Evolutionary conservation across 2,329 filamentous ascomycete species (phyloP), one percentile per base, ranked within the genome.

Genomic region (Colletotrichum sansevieriae): DNA sequence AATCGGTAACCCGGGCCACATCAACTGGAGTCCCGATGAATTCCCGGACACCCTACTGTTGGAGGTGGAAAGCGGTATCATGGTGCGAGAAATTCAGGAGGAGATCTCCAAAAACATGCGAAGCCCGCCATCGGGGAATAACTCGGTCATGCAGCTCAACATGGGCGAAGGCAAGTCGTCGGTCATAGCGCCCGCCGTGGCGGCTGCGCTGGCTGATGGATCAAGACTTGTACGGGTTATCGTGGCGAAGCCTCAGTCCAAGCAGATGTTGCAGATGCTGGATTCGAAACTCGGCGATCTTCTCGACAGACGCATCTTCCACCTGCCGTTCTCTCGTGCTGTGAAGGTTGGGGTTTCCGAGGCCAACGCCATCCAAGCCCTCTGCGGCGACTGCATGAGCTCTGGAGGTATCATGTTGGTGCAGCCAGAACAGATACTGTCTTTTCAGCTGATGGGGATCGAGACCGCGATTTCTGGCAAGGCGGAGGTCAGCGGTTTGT

Each of bases 81-180:
- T 89, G 9, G 88, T 94, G 9, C 84, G 92, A 0, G 74, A 81
- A 0, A 83, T 87, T 0, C 90, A 93, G 73, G 81, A 84, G 3
- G 74, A 84, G 2, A 88, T 93, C 57, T 51, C 65, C 0, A 74
- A 84, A 20, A 29, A 8, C 7, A 92, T 93, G 86, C 84, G 82
- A 2, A 58, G 72, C 0, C 83, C 84, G 0, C 72, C 74, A 0
- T 74, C 73, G 0, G 75, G 73, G 0, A 33, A 74, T 0, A 91
- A 90, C 71, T 75, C 83, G 0, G 84, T 90, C 0, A 84, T 92
- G 80, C 89, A 92, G 72, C 76, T 93, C 2, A 92, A 91, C 70
- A 93, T 93, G 90, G 91, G 91, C 0, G 85, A 91, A 73, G 91
- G 90, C 0, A 93, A 92, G 70, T 89, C 88, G 0, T 91, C 90